Conservation (phyloP, 2,329 filamentous ascomycete genomes). For the Fusarium odoratissimum region DNA sequence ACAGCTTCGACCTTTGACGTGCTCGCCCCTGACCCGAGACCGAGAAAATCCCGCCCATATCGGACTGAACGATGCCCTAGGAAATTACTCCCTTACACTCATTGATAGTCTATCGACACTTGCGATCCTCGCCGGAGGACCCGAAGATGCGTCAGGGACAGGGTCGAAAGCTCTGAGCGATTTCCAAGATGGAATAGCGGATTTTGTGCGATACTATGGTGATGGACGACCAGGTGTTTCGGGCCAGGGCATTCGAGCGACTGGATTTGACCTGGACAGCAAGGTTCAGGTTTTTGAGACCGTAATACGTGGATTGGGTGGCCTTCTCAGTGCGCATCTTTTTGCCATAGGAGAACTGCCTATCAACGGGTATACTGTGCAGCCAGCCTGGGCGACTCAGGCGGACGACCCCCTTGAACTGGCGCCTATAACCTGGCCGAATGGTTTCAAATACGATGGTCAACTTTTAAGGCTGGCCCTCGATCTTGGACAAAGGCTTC, state of each 20-base stretch:
- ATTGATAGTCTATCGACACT: constrained; percentile 96
- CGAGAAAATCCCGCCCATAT: constrained; percentile 81
- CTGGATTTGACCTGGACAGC: constrained; percentile 93
- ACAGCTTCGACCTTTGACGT: constrained; percentile 86
- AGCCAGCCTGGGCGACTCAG: constrained; percentile 37
- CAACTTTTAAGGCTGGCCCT: constrained; percentile 90
- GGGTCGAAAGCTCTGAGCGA: constrained; percentile 67
- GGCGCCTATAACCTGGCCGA: constrained; percentile 75
- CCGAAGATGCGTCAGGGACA: constrained; percentile 54
- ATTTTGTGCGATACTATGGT: constrained; percentile 85
- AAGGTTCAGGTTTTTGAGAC: constrained; percentile 99
- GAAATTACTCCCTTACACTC: constrained; percentile 95
- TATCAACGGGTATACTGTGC: constrained; percentile 79
- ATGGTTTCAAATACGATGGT: constrained; percentile 85
- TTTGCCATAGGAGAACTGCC: constrained; percentile 93
- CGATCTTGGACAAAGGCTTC: constrained; percentile 83
- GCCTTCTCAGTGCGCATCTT: constrained; percentile 89
- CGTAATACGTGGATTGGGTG: constrained; percentile 91
- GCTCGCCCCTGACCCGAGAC: constrained; percentile 86
- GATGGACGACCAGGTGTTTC: constrained; percentile 78
- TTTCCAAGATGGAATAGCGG: constrained; percentile 83
- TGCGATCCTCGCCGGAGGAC: constrained; percentile 86
- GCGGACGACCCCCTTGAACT: constrained; percentile 59
- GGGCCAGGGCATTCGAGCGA: constrained; percentile 77
- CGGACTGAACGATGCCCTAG: constrained; percentile 93